phyloP scores from a whole-genome alignment of 2,329 filamentous ascomycete genomes.

The Eurotiales sp. region DNA sequence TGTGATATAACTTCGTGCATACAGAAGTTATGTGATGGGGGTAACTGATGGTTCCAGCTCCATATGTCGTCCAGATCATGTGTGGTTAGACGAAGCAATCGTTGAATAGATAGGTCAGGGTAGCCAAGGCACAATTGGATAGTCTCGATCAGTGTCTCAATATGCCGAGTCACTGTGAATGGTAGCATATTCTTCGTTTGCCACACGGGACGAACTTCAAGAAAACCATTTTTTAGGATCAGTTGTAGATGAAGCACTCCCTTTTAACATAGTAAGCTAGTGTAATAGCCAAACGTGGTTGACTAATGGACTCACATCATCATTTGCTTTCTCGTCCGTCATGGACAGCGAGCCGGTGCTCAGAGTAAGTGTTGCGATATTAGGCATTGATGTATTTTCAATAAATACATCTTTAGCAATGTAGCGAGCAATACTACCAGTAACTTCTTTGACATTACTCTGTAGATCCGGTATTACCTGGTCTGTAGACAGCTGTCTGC shows the following conservation, averaged over 20 bases:
- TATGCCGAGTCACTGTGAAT: constrained; percentile 42
- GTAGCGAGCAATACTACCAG: neutral
- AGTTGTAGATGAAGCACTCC: constrained; percentile 1
- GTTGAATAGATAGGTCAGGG: constrained; percentile 27
- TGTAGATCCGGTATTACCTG: neutral
- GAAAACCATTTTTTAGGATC: neutral
- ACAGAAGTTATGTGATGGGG: constrained; percentile 33
- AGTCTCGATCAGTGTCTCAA: constrained; percentile 42
- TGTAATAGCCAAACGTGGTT: too few relatives aligned
- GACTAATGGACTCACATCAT: neutral
- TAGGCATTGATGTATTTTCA: too few relatives aligned
- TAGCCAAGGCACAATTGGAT: constrained; percentile 33
- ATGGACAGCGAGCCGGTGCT: neutral
- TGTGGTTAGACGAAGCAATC: constrained; percentile 28
- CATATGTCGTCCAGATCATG: constrained; percentile 46
- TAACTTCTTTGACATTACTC: neutral
- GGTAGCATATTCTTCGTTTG: constrained; percentile 38
- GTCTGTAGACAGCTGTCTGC: neutral
- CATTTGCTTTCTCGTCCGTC: neutral
- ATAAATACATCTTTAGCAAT: neutral
- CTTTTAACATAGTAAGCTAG: neutral
- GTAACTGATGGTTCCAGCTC: constrained; percentile 46
- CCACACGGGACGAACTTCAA: constrained; percentile 41
- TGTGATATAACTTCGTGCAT: constrained; percentile 12
- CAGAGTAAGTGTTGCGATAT: neutral